These are phyloP conservation scores for Excoecaria agallocha DNA, from an alignment of 345 rosid genomes.

Conservation along the genomic window DNA sequence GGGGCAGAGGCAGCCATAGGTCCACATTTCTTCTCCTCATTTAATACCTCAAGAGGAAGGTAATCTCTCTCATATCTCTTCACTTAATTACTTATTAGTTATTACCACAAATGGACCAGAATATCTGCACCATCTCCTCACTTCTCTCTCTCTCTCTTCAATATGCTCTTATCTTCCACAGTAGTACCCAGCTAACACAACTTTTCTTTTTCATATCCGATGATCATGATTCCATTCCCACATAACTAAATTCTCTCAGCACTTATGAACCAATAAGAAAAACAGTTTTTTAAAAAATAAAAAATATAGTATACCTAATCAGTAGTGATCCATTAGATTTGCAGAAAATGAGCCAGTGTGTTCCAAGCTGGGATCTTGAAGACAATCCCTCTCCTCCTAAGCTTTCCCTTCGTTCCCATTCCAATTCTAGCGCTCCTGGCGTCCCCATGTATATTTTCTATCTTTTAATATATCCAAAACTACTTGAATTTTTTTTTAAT, in stretches of 20 bases:
- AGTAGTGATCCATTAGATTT: neutral
- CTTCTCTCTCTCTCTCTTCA: neutral
- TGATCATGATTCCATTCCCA: constrained; percentile 8
- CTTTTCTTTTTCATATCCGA: neutral
- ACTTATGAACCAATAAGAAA: neutral
- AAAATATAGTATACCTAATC: neutral
- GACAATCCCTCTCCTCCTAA: constrained; percentile 31
- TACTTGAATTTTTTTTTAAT: neutral
- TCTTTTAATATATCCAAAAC: neutral
- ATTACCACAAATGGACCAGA: constrained; percentile 12
- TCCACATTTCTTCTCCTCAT: neutral
- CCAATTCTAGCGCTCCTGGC: constrained; percentile 39
- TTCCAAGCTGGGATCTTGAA: constrained; percentile 71
- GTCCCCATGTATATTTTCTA: constrained; percentile 44
- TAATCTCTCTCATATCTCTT: neutral
- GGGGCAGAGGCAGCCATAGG: neutral
- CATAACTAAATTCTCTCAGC: neutral
- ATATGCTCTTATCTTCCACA: constrained; percentile 3
- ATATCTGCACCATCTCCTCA: neutral
- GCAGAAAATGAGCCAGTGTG: constrained; percentile 72
- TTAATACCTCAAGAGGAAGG: neutral
- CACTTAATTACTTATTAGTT: neutral
- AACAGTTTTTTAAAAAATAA: neutral
- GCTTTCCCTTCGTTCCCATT: constrained; percentile 39
- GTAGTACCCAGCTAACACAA: neutral